phyloP scores from a whole-genome alignment of 345 rosid genomes.

The Eucalyptus coolabah region DNA sequence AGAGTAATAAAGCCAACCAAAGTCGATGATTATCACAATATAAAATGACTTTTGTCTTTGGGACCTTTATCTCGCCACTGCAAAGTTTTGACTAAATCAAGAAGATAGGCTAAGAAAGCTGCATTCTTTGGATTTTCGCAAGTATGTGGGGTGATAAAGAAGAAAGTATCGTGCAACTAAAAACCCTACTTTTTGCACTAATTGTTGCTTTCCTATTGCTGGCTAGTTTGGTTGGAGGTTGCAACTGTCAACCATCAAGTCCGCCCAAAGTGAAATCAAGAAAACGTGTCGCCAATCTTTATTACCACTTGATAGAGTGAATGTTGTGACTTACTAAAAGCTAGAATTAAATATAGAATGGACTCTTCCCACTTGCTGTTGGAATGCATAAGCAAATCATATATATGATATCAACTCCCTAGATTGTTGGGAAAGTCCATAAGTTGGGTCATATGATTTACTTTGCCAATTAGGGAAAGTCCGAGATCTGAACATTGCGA shows the following conservation, averaged over 20 bases:
- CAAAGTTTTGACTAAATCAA: neutral
- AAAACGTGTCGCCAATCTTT: neutral
- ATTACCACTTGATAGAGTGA: neutral
- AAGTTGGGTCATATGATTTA: neutral
- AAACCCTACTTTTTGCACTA: neutral
- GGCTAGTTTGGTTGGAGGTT: neutral
- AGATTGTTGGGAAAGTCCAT: neutral
- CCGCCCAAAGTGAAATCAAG: neutral
- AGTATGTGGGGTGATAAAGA: neutral
- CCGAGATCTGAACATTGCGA: neutral
- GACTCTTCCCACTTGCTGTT: neutral
- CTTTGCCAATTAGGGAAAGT: neutral
- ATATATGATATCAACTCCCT: neutral
- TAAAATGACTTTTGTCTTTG: neutral
- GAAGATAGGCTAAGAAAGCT: neutral
- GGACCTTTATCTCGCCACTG: neutral
- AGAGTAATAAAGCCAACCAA: neutral
- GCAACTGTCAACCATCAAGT: neutral
- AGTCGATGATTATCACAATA: neutral
- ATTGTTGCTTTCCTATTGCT: neutral
- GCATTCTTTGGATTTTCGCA: neutral
- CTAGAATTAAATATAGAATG: neutral
- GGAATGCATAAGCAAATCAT: neutral
- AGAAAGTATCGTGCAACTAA: neutral
- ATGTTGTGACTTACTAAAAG: neutral